Evolutionary conservation across 2,329 filamentous ascomycete genomes (phyloP).

Genomic region (Colletotrichum sp.): DNA sequence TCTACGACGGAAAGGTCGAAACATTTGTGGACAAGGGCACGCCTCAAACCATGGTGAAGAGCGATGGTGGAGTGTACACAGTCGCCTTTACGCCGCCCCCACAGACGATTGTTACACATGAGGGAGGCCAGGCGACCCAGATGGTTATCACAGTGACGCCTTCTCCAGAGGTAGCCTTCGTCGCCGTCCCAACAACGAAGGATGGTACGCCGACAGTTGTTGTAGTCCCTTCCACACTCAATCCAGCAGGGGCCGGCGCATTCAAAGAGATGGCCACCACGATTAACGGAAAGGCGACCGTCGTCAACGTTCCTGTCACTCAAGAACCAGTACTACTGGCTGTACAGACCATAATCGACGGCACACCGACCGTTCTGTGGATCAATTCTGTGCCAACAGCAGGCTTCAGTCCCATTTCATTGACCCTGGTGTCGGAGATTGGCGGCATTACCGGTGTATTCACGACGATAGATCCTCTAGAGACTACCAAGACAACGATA

Average conservation of each 20-base stretch:
- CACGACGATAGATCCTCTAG: slow-evolving; percentile 25
- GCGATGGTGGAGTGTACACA: slow-evolving; percentile 7
- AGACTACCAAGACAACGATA: slow-evolving; percentile 27
- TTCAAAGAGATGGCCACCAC: background rate
- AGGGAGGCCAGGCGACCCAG: slow-evolving; percentile 4
- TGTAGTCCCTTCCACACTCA: background rate
- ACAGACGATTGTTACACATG: background rate
- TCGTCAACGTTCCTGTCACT: background rate
- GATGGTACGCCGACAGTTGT: background rate
- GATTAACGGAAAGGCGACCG: background rate
- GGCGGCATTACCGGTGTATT: slow-evolving; percentile 28
- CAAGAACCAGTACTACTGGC: background rate
- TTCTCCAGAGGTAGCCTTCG: background rate
- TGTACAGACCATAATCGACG: slow-evolving; percentile 19
- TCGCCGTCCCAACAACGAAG: background rate
- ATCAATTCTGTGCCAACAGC: slow-evolving; percentile 24
- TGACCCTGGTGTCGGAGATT: slow-evolving; percentile 26
- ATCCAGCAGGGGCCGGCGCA: background rate
- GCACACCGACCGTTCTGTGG: slow-evolving; percentile 15
- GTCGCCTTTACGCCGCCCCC: background rate
- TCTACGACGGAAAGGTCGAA: slow-evolving; percentile 23
- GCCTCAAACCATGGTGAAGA: slow-evolving; percentile 15
- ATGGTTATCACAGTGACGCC: slow-evolving; percentile 18
- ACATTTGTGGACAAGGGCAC: slow-evolving; percentile 10
- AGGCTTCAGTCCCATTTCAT: slow-evolving; percentile 26